A percentile compares a stretch with the other conserved stretches of the same genome.
Conservation (phyloP, 352 stramenopile genomes). For the Phytopythium sindhum region DNA sequence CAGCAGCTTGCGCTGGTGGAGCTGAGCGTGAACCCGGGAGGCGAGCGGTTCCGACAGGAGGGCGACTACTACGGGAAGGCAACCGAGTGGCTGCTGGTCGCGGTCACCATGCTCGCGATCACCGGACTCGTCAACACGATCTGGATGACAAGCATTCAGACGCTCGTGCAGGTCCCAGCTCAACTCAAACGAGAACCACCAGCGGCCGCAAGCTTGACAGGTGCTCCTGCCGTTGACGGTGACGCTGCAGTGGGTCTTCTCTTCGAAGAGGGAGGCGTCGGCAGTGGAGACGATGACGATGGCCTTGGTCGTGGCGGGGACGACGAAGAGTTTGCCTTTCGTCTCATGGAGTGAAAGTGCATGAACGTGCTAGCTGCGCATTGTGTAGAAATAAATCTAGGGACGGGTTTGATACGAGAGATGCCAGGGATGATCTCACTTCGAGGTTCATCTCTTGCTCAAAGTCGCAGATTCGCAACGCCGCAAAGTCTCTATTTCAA, state of each 20-base stretch:
- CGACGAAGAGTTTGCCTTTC: slow-evolving; percentile 39
- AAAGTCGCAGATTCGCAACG: not conserved
- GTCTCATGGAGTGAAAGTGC: slow-evolving; percentile 38
- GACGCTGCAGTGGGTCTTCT: not conserved
- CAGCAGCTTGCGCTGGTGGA: slow-evolving; percentile 24
- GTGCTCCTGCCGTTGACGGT: not conserved
- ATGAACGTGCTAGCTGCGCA: not conserved
- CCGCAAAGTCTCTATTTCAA: not conserved
- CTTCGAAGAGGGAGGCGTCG: not conserved
- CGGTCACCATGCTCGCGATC: slow-evolving; percentile 37
- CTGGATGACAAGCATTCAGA: slow-evolving; percentile 33
- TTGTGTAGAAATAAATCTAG: not conserved
- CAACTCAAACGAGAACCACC: slow-evolving; percentile 1
- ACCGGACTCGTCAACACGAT: slow-evolving; percentile 47
- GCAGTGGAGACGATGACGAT: not conserved
- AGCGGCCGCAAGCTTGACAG: not conserved
- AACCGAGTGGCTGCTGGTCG: slow-evolving; percentile 36
- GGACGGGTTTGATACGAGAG: not conserved
- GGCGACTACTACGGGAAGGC: slow-evolving; percentile 33
- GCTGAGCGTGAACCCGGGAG: slow-evolving; percentile 51
- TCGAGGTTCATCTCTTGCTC: not conserved
- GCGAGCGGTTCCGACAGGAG: slow-evolving; percentile 46
- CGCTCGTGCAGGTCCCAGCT: not conserved
- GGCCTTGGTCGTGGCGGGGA: not conserved
- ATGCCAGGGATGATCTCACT: not conserved